Percentiles rank a stretch among this genome's conserved stretches.
phyloP scores from a whole-genome alignment of 495 filamentous ascomycete genomes.

The Neurospora sp. region DNA sequence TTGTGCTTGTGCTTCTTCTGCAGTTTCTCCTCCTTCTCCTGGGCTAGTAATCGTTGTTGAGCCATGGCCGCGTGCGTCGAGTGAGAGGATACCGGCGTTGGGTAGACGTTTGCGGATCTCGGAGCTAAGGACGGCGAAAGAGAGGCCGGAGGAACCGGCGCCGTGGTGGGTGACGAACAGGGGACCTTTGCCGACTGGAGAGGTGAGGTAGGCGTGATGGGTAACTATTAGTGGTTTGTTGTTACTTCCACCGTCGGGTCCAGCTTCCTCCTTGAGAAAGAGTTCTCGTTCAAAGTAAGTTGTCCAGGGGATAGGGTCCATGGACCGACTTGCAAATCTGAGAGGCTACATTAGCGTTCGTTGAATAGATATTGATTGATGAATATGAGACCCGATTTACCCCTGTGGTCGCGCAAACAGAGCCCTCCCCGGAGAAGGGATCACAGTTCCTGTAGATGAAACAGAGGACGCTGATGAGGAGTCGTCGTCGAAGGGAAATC shows the following conservation, averaged over 20 bases:
- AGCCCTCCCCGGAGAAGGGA: constrained; percentile 65
- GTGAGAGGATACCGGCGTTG: constrained; percentile 68
- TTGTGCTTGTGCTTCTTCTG: constrained; percentile 12
- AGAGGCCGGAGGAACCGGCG: constrained; percentile 44
- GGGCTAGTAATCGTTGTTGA: constrained; percentile 36
- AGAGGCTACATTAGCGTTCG: constrained; percentile 11
- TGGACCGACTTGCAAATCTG: constrained; percentile 29
- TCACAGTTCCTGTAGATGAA: constrained; percentile 82
- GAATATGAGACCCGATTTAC: constrained; percentile 30
- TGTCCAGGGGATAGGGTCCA: constrained; percentile 66
- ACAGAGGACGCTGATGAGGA: constrained; percentile 66
- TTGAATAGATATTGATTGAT: constrained; percentile 3
- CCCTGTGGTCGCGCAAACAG: constrained; percentile 60
- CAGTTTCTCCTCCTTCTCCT: constrained; percentile 14
- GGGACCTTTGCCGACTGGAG: constrained; percentile 45
- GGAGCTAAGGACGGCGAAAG: constrained; percentile 51
- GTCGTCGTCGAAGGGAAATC: constrained; percentile 49
- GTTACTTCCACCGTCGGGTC: not conserved
- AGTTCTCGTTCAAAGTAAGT: constrained; percentile 83
- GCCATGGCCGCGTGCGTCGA: constrained; percentile 83
- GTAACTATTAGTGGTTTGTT: constrained; percentile 27
- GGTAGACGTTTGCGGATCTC: constrained; percentile 73
- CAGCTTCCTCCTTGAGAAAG: constrained; percentile 36
- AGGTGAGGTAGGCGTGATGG: constrained; percentile 81
- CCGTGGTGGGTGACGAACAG: constrained; percentile 46